Evolutionary conservation across 345 rosid species (phyloP).

Genomic region (Sonneratia alba): DNA sequence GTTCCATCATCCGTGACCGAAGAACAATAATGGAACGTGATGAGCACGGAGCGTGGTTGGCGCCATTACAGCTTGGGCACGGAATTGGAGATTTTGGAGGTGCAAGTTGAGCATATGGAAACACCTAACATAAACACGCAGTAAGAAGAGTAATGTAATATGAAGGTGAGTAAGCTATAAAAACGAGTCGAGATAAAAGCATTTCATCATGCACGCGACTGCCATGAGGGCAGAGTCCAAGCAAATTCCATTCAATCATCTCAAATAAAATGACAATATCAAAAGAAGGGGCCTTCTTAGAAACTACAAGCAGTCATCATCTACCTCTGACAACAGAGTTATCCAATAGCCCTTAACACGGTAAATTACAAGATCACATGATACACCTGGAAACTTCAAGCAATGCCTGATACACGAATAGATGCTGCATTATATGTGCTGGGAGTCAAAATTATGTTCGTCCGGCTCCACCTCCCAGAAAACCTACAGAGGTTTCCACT

Average conservation of each 20-base stretch:
- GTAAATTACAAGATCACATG: not conserved
- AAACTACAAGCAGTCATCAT: not conserved
- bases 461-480: conserved; percentile 17
- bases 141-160: too few species aligned
- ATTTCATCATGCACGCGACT: not conserved
- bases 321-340: not conserved
- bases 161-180: not conserved
- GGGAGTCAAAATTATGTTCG: conserved; percentile 10
- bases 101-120: not conserved
- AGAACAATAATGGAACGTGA: conserved; percentile 1
- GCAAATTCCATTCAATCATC: not conserved
- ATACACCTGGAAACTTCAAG: not conserved
- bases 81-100: not conserved
- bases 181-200: not conserved
- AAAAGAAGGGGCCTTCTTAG: not conserved
- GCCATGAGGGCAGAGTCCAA: too few species aligned
- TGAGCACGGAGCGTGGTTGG: not conserved
- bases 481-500: conserved; percentile 14
- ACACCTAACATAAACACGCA: too few species aligned
- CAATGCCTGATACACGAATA: not conserved
- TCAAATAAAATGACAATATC: not conserved
- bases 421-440: not conserved
- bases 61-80: not conserved
- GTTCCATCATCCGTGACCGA: not conserved
- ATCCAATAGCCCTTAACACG: not conserved